Percentiles rank a stretch among this genome's conserved stretches.
phyloP scores from a whole-genome alignment of 495 filamentous ascomycete genomes.

The Penicillium robsamsonii region DNA sequence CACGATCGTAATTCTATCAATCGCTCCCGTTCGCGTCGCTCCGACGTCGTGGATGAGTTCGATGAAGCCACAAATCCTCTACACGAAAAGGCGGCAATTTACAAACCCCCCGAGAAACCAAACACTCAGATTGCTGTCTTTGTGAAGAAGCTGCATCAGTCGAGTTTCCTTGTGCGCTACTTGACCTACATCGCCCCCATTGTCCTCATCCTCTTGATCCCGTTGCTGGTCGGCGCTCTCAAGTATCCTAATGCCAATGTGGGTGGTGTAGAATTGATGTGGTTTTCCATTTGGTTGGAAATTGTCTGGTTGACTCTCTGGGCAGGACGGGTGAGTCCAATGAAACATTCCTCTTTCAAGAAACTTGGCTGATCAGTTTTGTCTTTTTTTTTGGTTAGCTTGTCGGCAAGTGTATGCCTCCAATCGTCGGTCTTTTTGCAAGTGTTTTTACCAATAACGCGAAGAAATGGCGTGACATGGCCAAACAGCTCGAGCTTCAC shows the following conservation, averaged over 20 bases:
- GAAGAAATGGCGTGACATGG: constrained; percentile 94
- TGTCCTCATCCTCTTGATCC: constrained; percentile 71
- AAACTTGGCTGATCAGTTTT: neutral
- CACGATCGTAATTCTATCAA: constrained; percentile 44
- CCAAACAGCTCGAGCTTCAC: constrained; percentile 80
- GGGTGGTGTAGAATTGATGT: constrained; percentile 75
- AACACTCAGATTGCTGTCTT: constrained; percentile 58
- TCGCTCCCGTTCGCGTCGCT: constrained; percentile 49
- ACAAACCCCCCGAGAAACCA: constrained; percentile 67
- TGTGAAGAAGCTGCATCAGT: constrained; percentile 66
- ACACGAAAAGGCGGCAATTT: constrained; percentile 66
- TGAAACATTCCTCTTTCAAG: too few species aligned
- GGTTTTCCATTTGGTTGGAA: constrained; percentile 95
- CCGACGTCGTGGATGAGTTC: constrained; percentile 78
- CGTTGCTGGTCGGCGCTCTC: constrained; percentile 73
- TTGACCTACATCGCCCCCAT: constrained; percentile 82
- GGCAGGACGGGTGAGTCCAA: constrained; percentile 62
- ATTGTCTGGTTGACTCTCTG: constrained; percentile 91
- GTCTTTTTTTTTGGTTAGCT: constrained; percentile 46
- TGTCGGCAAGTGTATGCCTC: constrained; percentile 71
- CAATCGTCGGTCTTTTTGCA: constrained; percentile 60
- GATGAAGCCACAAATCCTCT: constrained; percentile 71
- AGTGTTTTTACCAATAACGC: constrained; percentile 81
- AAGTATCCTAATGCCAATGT: constrained; percentile 62
- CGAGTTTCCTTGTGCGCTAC: constrained; percentile 78